These are phyloP conservation scores for Spirogloea muscicola DNA, from an alignment of 139 green algal species.

Conservation along the genomic window DNA sequence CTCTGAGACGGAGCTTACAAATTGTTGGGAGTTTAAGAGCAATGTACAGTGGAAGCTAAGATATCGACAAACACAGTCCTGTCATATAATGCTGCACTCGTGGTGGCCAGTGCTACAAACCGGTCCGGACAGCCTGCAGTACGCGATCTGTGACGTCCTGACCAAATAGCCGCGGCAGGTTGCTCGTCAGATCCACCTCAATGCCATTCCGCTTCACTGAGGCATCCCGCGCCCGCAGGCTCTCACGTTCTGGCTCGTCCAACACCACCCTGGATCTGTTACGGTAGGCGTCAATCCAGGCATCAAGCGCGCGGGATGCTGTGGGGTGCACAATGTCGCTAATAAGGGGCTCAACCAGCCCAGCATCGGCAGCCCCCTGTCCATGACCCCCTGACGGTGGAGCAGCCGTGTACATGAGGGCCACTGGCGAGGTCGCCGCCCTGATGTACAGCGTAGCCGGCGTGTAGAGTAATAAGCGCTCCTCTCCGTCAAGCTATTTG, in stretches of 20 bases:
- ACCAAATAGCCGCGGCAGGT: conserved; percentile 7
- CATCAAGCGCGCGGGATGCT: neutral
- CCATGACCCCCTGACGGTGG: neutral
- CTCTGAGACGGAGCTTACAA: no score
- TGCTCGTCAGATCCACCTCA: neutral
- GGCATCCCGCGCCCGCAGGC: neutral
- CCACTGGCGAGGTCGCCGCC: neutral
- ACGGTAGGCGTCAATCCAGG: neutral
- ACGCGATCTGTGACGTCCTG: neutral
- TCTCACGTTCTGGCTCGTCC: neutral
- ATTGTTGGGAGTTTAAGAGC: no score
- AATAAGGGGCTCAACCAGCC: neutral
- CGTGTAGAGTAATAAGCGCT: neutral
- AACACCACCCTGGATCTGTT: neutral
- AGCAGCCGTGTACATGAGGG: conserved; percentile 7
- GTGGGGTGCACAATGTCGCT: neutral
- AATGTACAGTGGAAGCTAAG: no score
- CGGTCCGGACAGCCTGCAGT: conserved; percentile 3
- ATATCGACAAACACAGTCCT: no score
- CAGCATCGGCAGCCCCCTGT: neutral
- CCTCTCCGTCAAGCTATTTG: conserved; percentile 1
- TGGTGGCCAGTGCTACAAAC: no score
- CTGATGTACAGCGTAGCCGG: conserved; percentile 9
- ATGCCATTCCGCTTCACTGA: neutral
- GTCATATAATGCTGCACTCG: no score